Evolutionary conservation across 192 early-diverging fungal species (phyloP).

Genomic region (Kickxella alabastrina): DNA sequence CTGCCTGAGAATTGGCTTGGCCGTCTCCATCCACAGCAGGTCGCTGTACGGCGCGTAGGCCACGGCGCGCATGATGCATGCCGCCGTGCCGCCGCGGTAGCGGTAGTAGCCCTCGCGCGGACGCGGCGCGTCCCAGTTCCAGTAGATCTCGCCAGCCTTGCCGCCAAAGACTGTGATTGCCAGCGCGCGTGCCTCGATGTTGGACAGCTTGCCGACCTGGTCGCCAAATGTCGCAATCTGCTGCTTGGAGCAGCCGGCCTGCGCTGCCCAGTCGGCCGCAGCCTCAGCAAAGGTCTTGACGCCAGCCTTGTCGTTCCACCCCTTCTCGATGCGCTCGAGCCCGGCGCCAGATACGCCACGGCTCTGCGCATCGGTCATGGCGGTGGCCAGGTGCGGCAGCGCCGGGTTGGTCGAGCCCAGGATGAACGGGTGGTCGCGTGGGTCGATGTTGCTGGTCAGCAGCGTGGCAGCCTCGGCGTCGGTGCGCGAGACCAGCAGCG

Average conservation of each 20-base stretch:
- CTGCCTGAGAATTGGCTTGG: constrained; percentile 87
- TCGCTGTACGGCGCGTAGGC: constrained; percentile 88
- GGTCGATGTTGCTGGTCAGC: constrained; percentile 94
- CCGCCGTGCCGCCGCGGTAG: constrained; percentile 91
- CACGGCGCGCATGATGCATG: constrained; percentile 76
- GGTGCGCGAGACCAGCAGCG: constrained; percentile 88
- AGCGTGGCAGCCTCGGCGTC: constrained; percentile 97
- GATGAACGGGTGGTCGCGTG: constrained; percentile 94
- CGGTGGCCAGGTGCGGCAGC: constrained; percentile 64
- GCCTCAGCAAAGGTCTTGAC: constrained; percentile 81
- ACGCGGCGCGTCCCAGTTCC: constrained; percentile 87
- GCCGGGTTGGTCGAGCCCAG: constrained; percentile 85
- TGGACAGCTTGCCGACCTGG: constrained; percentile 62
- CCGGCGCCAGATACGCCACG: constrained; percentile 67
- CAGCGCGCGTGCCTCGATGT: constrained; percentile 76
- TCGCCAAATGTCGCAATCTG: constrained; percentile 49
- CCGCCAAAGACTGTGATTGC: constrained; percentile 58
- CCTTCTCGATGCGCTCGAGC: constrained; percentile 77
- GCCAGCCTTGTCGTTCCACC: constrained; percentile 76
- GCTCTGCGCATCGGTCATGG: constrained; percentile 78
- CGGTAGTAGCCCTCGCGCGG: constrained; percentile 96
- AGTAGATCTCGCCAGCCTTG: constrained; percentile 56
- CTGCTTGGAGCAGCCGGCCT: constrained; percentile 33
- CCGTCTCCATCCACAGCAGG: constrained; percentile 97
- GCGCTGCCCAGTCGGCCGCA: constrained; percentile 62